A percentile compares a stretch with the other conserved stretches of the same genome.
Evolutionary conservation across 495 filamentous ascomycete species (phyloP).

Genomic region (Penicillium canariense): DNA sequence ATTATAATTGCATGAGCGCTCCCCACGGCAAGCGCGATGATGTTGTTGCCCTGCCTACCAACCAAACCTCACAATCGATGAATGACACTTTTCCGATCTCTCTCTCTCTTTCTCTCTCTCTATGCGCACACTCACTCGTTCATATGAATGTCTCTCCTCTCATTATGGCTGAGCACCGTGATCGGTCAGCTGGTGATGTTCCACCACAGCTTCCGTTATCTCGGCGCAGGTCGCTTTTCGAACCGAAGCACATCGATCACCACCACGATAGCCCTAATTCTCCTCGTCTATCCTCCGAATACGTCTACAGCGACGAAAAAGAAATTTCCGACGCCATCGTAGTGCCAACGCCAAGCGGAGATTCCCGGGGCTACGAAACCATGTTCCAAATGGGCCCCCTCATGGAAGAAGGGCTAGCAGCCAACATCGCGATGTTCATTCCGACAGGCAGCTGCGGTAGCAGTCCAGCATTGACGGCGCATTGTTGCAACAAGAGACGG

Average conservation of each 20-base stretch:
- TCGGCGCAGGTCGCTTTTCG: background rate
- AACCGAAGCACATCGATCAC: background rate
- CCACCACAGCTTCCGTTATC: background rate
- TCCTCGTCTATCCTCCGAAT: constrained; percentile 31
- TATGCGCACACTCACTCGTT: background rate
- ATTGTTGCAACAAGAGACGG: background rate
- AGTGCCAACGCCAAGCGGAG: constrained; percentile 23
- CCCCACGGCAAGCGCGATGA: constrained; percentile 24
- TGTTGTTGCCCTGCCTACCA: constrained; percentile 1
- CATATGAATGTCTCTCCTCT: background rate
- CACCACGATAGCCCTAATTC: constrained; percentile 1
- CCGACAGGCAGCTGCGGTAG: constrained; percentile 10
- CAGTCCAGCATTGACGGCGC: background rate
- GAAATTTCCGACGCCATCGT: constrained; percentile 45
- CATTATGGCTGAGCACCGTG: background rate
- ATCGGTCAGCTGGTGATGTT: background rate
- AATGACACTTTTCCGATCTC: no score
- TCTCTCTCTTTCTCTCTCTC: no score
- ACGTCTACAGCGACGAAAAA: constrained; percentile 37
- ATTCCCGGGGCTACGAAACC: constrained; percentile 6
- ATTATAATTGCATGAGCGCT: constrained; percentile 23
- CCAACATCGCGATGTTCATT: constrained; percentile 36
- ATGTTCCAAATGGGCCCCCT: constrained; percentile 13
- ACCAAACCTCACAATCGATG: background rate
- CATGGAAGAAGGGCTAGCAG: constrained; percentile 29